Evolutionary conservation across 495 filamentous ascomycete species (phyloP), one percentile per base, ranked within the genome.

Genomic region (Bombardia bombarda): DNA sequence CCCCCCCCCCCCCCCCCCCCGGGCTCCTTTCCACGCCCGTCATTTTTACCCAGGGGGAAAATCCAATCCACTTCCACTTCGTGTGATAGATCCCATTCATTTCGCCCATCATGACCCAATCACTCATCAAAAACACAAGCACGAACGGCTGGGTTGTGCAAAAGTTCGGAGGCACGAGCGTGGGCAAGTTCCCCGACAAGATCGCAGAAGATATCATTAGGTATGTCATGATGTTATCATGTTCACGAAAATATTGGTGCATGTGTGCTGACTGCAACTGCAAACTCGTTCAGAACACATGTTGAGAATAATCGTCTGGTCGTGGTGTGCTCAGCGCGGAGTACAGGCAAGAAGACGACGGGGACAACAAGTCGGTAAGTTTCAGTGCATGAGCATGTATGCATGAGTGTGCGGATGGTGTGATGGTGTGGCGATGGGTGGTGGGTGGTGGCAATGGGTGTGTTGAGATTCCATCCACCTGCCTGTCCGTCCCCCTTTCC

Each of bases 351-450:
- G 52, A 97, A 97, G 62, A 77, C 76, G 22, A 86, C 90, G 44
- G 90, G 90, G 39, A 96, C 92, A 34, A 97, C 92, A 32, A 97
- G 92, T 69, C 79, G 87, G 87, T 93, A 69, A 78, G 84, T 42
- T 31, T 44, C 8, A 30, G 7, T 7, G 7, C 26, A 30, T 30
- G 26, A 7, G 7, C 26, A 30, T n/a, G n/a, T n/a, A n/a, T n/a
- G n/a, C n/a, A n/a, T n/a, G n/a, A n/a, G n/a, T n/a, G n/a, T n/a
- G n/a, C n/a, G n/a, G n/a, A n/a, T n/a, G n/a, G n/a, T n/a, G n/a
- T n/a, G n/a, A n/a, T n/a, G n/a, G n/a, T n/a, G n/a, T n/a, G n/a
- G n/a, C n/a, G n/a, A n/a, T n/a, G n/a, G n/a, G n/a, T n/a, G n/a
- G n/a, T n/a, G n/a, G n/a, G n/a, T n/a, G n/a, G n/a, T n/a, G n/a